These are phyloP conservation scores for Trametes villosa DNA, from an alignment of 768 basidiomycete species.

Conservation along the genomic window DNA sequence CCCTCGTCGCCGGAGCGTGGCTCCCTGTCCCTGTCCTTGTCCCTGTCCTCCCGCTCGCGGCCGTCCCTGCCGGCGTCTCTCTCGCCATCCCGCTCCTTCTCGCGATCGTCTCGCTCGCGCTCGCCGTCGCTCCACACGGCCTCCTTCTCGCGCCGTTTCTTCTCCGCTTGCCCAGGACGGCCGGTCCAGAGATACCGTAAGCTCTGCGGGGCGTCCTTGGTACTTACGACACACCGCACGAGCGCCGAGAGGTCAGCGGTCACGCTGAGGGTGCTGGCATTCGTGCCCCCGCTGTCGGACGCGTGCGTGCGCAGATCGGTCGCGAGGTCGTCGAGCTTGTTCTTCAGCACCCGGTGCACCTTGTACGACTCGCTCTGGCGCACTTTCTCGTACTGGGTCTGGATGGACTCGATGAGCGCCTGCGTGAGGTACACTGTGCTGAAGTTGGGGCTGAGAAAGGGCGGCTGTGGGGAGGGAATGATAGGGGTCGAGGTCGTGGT, in stretches of 20 bases:
- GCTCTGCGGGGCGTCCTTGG: conserved; percentile 39
- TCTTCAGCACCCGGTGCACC: conserved; percentile 64
- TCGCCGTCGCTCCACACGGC: conserved; percentile 41
- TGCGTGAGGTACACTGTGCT: conserved; percentile 43
- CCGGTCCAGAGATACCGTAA: conserved; percentile 42
- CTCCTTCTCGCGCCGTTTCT: conserved; percentile 43
- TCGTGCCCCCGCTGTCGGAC: conserved; percentile 19
- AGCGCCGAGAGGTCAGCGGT: conserved; percentile 59
- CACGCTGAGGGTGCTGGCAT: conserved; percentile 45
- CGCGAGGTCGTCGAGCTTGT: conserved; percentile 59
- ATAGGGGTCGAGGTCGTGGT: not conserved
- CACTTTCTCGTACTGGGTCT: conserved; percentile 50
- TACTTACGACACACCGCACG: conserved; percentile 46
- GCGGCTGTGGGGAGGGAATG: conserved; percentile 8
- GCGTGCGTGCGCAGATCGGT: conserved; percentile 40
- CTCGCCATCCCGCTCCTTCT: conserved; percentile 40
- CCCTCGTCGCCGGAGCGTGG: conserved; percentile 39
- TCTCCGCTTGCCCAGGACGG: conserved; percentile 34
- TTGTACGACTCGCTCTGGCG: conserved; percentile 58
- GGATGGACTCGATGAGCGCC: conserved; percentile 51
- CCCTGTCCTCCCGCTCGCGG: conserved; percentile 37
- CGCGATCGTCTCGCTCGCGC: conserved; percentile 38
- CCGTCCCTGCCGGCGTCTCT: conserved; percentile 40
- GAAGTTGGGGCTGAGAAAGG: not conserved
- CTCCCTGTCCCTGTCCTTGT: conserved; percentile 33